phyloP scores from a whole-genome alignment of 345 rosid genomes.

The Rhodamnia argentea region DNA sequence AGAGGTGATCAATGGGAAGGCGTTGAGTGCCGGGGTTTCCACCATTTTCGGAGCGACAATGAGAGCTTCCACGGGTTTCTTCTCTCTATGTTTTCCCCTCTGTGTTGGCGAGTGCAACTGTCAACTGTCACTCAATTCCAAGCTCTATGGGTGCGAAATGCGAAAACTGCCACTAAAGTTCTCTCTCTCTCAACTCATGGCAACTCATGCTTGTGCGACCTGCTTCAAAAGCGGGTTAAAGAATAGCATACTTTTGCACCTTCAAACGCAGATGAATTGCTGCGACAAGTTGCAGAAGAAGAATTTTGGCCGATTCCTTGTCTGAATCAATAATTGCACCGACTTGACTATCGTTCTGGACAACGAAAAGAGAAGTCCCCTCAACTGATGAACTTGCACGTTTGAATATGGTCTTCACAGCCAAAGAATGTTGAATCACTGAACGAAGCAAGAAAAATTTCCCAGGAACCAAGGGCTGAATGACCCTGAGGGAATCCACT shows the following conservation, averaged over 20 bases:
- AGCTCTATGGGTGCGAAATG: not conserved
- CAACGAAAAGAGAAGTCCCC: not conserved
- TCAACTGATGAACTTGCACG: not conserved
- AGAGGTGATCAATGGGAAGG: slow-evolving; percentile 34
- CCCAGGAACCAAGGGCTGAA: not conserved
- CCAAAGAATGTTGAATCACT: not conserved
- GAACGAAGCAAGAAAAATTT: not conserved
- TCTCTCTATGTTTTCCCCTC: not conserved
- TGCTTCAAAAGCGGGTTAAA: not conserved
- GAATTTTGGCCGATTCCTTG: not conserved
- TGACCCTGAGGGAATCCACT: not conserved
- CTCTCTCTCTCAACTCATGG: not conserved
- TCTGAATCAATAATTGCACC: not conserved
- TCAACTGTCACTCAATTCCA: not conserved
- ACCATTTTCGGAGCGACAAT: slow-evolving; percentile 9
- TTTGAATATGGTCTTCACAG: not conserved
- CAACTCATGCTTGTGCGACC: not conserved
- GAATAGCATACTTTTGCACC: not conserved
- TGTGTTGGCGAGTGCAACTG: not conserved
- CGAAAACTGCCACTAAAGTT: not conserved
- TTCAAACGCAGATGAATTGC: not conserved
- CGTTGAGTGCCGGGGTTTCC: slow-evolving; percentile 18
- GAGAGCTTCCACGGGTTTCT: slow-evolving; percentile 8
- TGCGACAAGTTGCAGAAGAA: not conserved
- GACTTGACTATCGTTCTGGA: not conserved